phyloP scores from a whole-genome alignment of 1,284 basidiomycete species.

The Cutaneotrichosporon arboriforme region DNA sequence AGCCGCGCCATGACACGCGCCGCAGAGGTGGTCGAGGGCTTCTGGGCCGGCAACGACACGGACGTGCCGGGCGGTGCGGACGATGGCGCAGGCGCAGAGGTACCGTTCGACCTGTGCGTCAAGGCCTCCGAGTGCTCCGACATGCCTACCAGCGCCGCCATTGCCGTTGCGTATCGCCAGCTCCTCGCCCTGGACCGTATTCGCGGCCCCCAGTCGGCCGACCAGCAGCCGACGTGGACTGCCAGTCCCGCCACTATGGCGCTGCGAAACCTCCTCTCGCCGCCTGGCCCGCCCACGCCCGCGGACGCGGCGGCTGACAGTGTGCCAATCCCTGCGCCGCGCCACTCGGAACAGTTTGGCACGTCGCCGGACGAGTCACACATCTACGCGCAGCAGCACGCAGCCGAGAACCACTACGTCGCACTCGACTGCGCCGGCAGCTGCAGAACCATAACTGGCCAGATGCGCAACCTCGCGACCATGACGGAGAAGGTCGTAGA shows the following conservation, averaged over 20 bases:
- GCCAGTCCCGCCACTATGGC: slow-evolving; percentile 43
- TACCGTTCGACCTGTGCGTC: slow-evolving; percentile 43
- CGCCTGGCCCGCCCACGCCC: slow-evolving; percentile 5
- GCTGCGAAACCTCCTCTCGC: slow-evolving; percentile 41
- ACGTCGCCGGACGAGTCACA: slow-evolving; percentile 18
- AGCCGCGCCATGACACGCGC: slow-evolving; percentile 59
- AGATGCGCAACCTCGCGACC: slow-evolving; percentile 32
- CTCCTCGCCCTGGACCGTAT: slow-evolving; percentile 31
- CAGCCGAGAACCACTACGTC: slow-evolving; percentile 34
- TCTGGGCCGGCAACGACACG: slow-evolving; percentile 53
- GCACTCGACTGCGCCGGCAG: slow-evolving; percentile 42
- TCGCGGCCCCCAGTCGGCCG: slow-evolving; percentile 10
- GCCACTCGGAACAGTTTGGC: not conserved
- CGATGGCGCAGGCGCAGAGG: slow-evolving; percentile 30
- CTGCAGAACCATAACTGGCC: slow-evolving; percentile 41
- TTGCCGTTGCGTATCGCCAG: slow-evolving; percentile 27
- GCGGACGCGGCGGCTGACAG: not conserved
- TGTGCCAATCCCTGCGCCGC: slow-evolving; percentile 18
- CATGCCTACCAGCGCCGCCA: slow-evolving; percentile 33
- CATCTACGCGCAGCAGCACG: slow-evolving; percentile 17
- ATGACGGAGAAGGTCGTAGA: slow-evolving; percentile 44
- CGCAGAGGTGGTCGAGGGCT: slow-evolving; percentile 63
- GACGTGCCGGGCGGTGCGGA: slow-evolving; percentile 45
- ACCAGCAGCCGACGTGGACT: slow-evolving; percentile 25
- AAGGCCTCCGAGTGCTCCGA: slow-evolving; percentile 46